Base-by-base conservation (phyloP, 2,329 filamentous ascomycete genomes). In the Lachnellula cervina region DNA sequence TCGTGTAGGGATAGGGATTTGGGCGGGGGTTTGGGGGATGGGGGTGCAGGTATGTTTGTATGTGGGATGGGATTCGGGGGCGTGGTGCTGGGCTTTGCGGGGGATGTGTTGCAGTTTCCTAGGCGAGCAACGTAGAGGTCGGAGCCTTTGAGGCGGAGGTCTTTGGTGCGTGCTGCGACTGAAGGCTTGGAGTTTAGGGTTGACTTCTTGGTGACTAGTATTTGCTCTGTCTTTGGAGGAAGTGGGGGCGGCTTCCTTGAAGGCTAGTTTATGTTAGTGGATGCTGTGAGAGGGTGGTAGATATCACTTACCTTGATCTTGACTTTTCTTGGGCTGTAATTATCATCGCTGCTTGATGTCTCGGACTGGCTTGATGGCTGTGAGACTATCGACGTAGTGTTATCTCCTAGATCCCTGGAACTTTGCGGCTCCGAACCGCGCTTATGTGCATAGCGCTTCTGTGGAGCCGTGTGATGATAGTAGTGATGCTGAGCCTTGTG, bases 81-180 rank as follows among this genome's bases (percentile, higher is more conserved):
- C 11, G 19, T n/a, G 17, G 19, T 42, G 38, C 11, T 42, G 38
- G 16, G 16, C 17, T 16, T 16, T 42, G 16, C 16, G 38, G 38
- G 4, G 4, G 4, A 17, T 16, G 48, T 35, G 32, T 51, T 25
- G 35, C 49, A 37, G 32, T 55, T 59, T 3, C 74, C 74, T 0
- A 79, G 69, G 38, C 76, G 70, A 32, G 73, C 72, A 16, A 81
- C 77, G 56, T 80, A 81, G 1, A 81, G 62, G 62, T 80, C 78
- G 3, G 77, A 76, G 8, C 77, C 76, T 32, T 75, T 69, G 0
- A 80, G 71, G 38, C 74, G 72, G 6, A 72, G 70, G 58, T 76
- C 68, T 63, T 76, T 78, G 62, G 70, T 77, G 9, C 76, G 72
- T 4, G 75, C 73, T 21, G 61, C 62, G 14, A 72, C 52, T 13